Evolutionary conservation across 805 yeast species (phyloP).

Genomic region (Candida michaelii): DNA sequence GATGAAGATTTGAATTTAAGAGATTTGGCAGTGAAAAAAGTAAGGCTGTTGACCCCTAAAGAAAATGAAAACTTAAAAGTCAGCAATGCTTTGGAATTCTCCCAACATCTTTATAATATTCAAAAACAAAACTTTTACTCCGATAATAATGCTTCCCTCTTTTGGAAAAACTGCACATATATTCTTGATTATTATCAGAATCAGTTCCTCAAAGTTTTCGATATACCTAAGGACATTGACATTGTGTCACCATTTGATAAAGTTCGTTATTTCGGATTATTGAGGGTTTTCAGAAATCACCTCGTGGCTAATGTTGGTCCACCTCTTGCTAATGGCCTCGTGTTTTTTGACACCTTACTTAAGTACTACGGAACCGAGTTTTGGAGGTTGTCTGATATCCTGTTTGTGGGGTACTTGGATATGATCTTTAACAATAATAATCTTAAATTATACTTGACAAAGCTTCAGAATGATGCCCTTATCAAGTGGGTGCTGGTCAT

Average conservation of each 20-base stretch:
- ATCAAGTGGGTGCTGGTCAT: slow-evolving; percentile 40
- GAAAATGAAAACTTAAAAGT: neutral
- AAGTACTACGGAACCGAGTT: slow-evolving; percentile 42
- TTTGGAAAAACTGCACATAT: slow-evolving; percentile 47
- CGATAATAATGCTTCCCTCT: slow-evolving; percentile 38
- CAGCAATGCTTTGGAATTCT: slow-evolving; percentile 1
- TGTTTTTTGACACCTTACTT: slow-evolving; percentile 49
- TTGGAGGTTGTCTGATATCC: slow-evolving; percentile 54
- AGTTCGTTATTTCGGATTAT: slow-evolving; percentile 35
- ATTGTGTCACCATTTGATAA: slow-evolving; percentile 26
- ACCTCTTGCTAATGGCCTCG: slow-evolving; percentile 57
- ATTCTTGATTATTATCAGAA: slow-evolving; percentile 25
- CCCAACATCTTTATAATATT: slow-evolving; percentile 42
- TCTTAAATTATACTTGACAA: slow-evolving; percentile 30
- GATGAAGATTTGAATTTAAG: slow-evolving; percentile 43
- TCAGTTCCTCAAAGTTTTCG: slow-evolving; percentile 19
- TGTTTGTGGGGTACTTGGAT: slow-evolving; percentile 57
- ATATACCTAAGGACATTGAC: slow-evolving; percentile 29
- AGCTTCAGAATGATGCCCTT: neutral
- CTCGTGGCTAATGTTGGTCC: slow-evolving; percentile 48
- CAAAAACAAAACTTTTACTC: slow-evolving; percentile 54
- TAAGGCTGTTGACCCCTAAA: neutral
- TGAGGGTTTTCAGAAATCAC: slow-evolving; percentile 49
- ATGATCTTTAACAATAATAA: slow-evolving; percentile 56
- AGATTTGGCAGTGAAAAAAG: slow-evolving; percentile 6